Conservation (phyloP, 176 grass and related monocot species). For the Sorghum bicolor region Sorghum_bicolor_NCBIv3 NC_012875.2:52421501-52422000, state of each 20-base stretch:
- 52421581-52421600: conserved; percentile 3
- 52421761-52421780: neutral
- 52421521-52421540: conserved; percentile 21
- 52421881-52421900: neutral
- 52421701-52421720: neutral
- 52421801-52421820: neutral
- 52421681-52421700: conserved; percentile 10
- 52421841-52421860: neutral
- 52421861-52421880: neutral
- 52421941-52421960: no score
- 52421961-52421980: no score
- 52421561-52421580: conserved; percentile 40
- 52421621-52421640: neutral
- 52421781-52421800: neutral
- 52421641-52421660: conserved; percentile 38
- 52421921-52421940: no score
- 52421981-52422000: no score
- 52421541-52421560: conserved; percentile 38
- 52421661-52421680: conserved; percentile 41
- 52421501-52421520: neutral
- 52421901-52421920: no score
- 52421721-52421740: no score
- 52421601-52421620: neutral
- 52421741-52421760: no score
- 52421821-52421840: conserved; percentile 2